phyloP scores from a whole-genome alignment of 371 early-diverging fungal genomes.

The Mortierella sp. region DNA sequence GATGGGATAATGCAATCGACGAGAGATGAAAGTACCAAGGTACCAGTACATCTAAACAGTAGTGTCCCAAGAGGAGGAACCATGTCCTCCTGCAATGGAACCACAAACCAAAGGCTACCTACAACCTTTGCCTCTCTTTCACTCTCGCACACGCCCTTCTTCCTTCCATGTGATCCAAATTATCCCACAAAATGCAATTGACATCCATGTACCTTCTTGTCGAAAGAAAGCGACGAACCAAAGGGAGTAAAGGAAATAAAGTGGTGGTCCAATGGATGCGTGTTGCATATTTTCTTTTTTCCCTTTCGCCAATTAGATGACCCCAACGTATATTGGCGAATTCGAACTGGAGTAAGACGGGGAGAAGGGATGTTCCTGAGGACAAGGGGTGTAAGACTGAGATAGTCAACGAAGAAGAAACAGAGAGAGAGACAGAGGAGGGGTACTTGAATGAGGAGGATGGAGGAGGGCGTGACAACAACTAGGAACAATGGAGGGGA shows the following conservation, averaged over 20 bases:
- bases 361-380: neutral
- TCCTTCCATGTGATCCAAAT: too few species aligned
- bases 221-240: too few species aligned
- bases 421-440: neutral
- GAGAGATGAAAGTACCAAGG: neutral
- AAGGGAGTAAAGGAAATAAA: too few species aligned
- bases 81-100: neutral
- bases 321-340: too few species aligned
- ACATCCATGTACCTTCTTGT: too few species aligned
- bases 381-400: neutral
- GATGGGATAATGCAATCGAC: neutral
- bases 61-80: neutral
- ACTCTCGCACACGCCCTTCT: too few species aligned
- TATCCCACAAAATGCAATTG: too few species aligned
- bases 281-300: neutral
- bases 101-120: neutral
- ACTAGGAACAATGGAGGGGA: too few species aligned
- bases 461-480: too few species aligned
- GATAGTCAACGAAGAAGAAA: neutral
- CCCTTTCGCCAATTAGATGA: neutral
- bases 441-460: neutral
- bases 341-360: neutral
- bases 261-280: neutral
- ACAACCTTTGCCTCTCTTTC: too few species aligned
- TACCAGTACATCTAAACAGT: neutral